Evolutionary conservation across 495 filamentous ascomycete genomes (phyloP).

Genomic region (Tuber indicum): DNA sequence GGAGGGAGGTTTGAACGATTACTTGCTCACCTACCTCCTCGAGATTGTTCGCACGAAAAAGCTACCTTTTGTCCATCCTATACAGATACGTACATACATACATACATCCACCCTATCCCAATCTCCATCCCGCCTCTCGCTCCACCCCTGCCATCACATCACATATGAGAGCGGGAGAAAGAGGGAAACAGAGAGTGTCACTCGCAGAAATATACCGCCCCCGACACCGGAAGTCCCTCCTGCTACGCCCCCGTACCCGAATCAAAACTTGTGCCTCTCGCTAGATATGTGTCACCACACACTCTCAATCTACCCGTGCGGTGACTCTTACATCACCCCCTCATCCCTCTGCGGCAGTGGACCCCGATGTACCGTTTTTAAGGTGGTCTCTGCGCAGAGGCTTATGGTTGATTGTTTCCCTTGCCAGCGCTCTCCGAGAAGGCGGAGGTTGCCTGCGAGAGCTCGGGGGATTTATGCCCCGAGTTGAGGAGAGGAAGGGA

Average conservation of each 20-base stretch:
- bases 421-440: conserved; percentile 32
- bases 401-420: conserved; percentile 31
- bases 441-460: conserved; percentile 37
- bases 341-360: conserved; percentile 28
- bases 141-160: background rate
- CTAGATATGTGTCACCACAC: conserved; percentile 39
- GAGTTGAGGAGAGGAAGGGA: conserved; percentile 15
- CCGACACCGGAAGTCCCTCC: background rate
- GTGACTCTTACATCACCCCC: conserved; percentile 38
- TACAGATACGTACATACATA: background rate
- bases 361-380: conserved; percentile 31
- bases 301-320: conserved; percentile 39
- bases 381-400: conserved; percentile 35
- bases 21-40: background rate
- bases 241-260: background rate
- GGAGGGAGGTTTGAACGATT: background rate
- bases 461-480: conserved; percentile 40
- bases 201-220: background rate
- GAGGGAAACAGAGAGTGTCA: conserved; percentile 5
- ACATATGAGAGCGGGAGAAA: background rate
- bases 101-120: background rate
- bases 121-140: background rate
- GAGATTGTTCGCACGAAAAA: background rate
- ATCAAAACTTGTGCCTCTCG: background rate
- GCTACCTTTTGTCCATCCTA: background rate